Evolutionary conservation across 805 yeast species (phyloP).

Genomic region (Candida tammaniensis): DNA sequence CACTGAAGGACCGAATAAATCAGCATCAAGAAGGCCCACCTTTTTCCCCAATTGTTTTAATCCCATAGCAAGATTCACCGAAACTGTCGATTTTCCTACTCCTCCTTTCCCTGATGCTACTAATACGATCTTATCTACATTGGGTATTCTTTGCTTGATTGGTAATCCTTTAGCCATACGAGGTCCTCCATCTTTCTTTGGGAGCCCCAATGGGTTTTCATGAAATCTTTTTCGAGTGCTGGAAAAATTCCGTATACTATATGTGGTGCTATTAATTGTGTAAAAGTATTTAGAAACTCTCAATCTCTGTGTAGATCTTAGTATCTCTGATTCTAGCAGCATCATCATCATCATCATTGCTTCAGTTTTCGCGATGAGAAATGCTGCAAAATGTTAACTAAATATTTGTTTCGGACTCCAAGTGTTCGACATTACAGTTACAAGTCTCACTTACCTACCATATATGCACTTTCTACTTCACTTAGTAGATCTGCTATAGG

Average conservation of each 20-base stretch:
- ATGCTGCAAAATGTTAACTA: too few species aligned
- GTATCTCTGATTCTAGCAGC: too few species aligned
- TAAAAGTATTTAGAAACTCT: too few species aligned
- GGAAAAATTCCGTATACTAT: too few species aligned
- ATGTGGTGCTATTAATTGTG: too few species aligned
- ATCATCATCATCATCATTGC: too few species aligned
- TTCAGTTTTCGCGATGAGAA: too few species aligned
- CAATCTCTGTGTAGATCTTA: too few species aligned
- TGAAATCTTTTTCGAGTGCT: too few species aligned
- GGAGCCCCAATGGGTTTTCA: slow-evolving; percentile 43
- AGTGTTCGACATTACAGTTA: too few species aligned
- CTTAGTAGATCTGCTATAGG: slow-evolving; percentile 83
- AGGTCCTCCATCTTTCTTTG: slow-evolving; percentile 23
- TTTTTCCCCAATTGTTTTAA: slow-evolving; percentile 50
- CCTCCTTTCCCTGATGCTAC: slow-evolving; percentile 82
- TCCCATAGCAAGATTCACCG: slow-evolving; percentile 66
- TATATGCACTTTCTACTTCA: slow-evolving; percentile 87
- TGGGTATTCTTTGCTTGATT: slow-evolving; percentile 50
- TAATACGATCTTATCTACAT: slow-evolving; percentile 59
- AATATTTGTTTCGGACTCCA: too few species aligned
- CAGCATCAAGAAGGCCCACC: slow-evolving; percentile 75
- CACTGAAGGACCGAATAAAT: slow-evolving; percentile 80
- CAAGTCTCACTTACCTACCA: slow-evolving; percentile 52
- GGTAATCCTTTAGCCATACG: slow-evolving; percentile 55
- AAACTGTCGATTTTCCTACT: slow-evolving; percentile 76